phyloP scores from a whole-genome alignment of 1,139 yeast genomes.

The Saccharomyces hybrid region DNA sequence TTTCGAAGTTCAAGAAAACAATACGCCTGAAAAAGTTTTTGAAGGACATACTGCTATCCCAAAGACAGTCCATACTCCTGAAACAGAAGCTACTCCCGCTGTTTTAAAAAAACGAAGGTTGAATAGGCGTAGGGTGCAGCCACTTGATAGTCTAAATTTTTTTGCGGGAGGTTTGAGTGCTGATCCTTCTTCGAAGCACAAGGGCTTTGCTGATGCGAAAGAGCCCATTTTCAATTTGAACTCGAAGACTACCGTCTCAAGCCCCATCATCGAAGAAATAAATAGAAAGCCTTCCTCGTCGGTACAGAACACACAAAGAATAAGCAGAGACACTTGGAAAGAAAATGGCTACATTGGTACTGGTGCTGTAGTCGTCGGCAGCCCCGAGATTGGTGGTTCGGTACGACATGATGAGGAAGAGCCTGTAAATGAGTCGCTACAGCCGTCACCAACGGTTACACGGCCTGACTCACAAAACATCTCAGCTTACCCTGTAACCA shows the following conservation, averaged over 20 bases:
- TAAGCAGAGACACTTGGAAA: neutral
- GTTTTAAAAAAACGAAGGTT: conserved; percentile 17
- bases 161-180: conserved; percentile 32
- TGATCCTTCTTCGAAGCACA: neutral
- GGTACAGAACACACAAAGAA: neutral
- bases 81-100: conserved; percentile 2
- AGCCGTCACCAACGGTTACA: neutral
- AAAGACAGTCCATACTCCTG: neutral
- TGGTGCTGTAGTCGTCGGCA: neutral
- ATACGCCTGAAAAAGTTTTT: neutral
- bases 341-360: neutral
- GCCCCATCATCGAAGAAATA: neutral
- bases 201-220: neutral
- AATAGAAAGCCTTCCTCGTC: neutral
- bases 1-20: neutral
- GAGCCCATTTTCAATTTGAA: neutral
- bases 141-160: conserved; percentile 31
- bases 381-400: neutral
- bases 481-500: no score
- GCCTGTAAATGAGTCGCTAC: neutral
- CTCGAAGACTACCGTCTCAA: neutral
- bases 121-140: conserved; percentile 22
- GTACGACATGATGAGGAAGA: no score
- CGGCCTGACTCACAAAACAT: no score
- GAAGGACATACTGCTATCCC: neutral